phyloP scores from a whole-genome alignment of 2,329 filamentous ascomycete species.

The Colletotrichum abscissum region DNA sequence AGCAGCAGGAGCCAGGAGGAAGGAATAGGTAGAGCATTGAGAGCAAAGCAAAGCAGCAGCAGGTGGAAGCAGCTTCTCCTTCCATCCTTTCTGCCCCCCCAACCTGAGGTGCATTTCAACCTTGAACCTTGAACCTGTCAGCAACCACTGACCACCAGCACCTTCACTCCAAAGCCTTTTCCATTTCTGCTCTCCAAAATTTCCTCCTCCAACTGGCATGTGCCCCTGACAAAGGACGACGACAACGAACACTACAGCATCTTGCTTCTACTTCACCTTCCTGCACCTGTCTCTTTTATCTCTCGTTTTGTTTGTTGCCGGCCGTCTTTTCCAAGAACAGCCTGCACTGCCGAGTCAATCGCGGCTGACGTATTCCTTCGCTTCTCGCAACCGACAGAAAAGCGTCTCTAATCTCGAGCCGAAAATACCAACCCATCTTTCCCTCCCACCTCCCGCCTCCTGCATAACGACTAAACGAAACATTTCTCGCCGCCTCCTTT shows the following conservation, averaged over 20 bases:
- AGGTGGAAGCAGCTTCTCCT: conserved; percentile 12
- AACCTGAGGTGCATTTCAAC: conserved; percentile 22
- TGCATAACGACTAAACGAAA: conserved; percentile 37
- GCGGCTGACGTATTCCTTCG: conserved; percentile 34
- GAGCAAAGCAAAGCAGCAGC: background rate
- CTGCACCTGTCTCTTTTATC: conserved; percentile 9
- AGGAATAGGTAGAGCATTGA: background rate
- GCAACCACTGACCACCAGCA: conserved; percentile 16
- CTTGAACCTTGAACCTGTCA: conserved; percentile 30
- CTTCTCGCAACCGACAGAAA: conserved; percentile 20
- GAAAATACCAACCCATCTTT: conserved; percentile 18
- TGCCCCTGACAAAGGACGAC: conserved; percentile 31
- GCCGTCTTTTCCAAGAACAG: conserved; percentile 7
- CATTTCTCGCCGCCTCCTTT: conserved; percentile 26
- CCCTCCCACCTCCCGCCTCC: conserved; percentile 14
- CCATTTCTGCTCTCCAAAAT: conserved; percentile 28
- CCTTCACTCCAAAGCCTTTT: background rate
- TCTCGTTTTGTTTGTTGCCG: conserved; percentile 15
- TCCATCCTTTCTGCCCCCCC: conserved; percentile 2
- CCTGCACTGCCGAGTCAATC: background rate
- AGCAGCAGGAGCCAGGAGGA: background rate
- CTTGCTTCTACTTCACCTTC: conserved; percentile 18
- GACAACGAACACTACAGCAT: conserved; percentile 15
- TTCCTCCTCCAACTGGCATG: conserved; percentile 35
- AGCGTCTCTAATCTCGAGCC: conserved; percentile 21